Base-by-base conservation (phyloP, 225 moss, liverwort and hornwort genomes). In the Polytrichum commune region DNA sequence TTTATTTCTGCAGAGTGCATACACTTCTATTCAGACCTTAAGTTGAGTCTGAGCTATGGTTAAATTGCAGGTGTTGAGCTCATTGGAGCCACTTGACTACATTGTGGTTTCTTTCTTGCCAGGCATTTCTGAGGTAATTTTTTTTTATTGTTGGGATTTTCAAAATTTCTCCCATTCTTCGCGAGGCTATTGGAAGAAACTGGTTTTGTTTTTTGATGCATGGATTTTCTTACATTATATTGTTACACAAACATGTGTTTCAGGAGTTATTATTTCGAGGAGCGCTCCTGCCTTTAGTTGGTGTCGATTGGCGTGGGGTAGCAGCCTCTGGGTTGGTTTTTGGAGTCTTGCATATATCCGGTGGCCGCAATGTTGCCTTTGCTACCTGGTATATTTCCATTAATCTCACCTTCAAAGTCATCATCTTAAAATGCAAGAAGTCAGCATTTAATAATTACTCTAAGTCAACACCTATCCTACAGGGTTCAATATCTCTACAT, bases 261-360 rank as follows among this genome's bases (percentile, higher is more conserved):
- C 60, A 90, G 89, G 95, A 91, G 67, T 81, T 90, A 22, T 72
- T 95, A 23, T 95, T 95, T 74, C 93, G 93, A 62, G 93, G 93
- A 53, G 88, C 82, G 25, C 53, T 90, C 72, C 60, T 93, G 72
- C 90, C 93, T 57, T 57, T 89, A 66, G 69, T 91, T 62, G 95
- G 88, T 69, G 85, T 80, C 26, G 91, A 96, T 77, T 93, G 90
- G 91, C 83, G 84, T 69, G 95, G 95, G 76, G 84, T 79, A 19
- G 54, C 80, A 27, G 87, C 81, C 64, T 82, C 93, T 18, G 93
- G 91, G 30, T 25, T 91, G 61, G 33, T 90, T 56, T 91, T 91
- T 67, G 90, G 91, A 55, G 65, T 78, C 56, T 76, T 93, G 55
- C 91, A 90, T 61, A 55, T 85, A 53, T 76, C 75, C 18, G 95